phyloP scores from a whole-genome alignment of 192 early-diverging fungal genomes.

The Backusella parvicylindrica region DNA sequence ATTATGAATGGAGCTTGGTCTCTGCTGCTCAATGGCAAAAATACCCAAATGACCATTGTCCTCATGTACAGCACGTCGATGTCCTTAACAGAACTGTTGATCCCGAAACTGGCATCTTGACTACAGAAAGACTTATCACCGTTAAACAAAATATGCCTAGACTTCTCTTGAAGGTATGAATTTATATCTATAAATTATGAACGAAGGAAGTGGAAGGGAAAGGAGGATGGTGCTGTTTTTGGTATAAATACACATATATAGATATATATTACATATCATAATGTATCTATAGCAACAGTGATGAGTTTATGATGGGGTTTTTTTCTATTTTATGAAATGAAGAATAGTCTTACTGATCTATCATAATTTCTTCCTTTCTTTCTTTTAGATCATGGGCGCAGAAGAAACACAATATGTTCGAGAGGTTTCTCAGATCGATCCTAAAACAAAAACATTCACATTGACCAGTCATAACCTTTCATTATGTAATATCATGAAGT shows the following conservation, averaged over 20 bases:
- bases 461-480: slow-evolving; percentile 83
- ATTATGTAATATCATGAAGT: slow-evolving; percentile 77
- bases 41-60: slow-evolving; percentile 92
- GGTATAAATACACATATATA: neutral
- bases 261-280: neutral
- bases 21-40: slow-evolving; percentile 91
- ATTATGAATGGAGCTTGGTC: slow-evolving; percentile 78
- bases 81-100: slow-evolving; percentile 78
- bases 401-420: slow-evolving; percentile 74
- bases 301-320: neutral
- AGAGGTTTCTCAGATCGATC: slow-evolving; percentile 86
- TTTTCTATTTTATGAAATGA: neutral
- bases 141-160: slow-evolving; percentile 81
- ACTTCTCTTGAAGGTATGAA: slow-evolving; percentile 55
- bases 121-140: slow-evolving; percentile 88
- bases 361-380: neutral
- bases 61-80: slow-evolving; percentile 91
- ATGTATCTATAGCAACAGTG: neutral
- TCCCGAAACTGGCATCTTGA: slow-evolving; percentile 76
- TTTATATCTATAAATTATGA: neutral
- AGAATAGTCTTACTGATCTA: slow-evolving; percentile 8
- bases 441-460: slow-evolving; percentile 59
- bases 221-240: neutral
- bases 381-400: slow-evolving; percentile 59
- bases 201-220: neutral